Conservation (phyloP, 2,329 filamentous ascomycete species). For the Eutypa lata region DNA sequence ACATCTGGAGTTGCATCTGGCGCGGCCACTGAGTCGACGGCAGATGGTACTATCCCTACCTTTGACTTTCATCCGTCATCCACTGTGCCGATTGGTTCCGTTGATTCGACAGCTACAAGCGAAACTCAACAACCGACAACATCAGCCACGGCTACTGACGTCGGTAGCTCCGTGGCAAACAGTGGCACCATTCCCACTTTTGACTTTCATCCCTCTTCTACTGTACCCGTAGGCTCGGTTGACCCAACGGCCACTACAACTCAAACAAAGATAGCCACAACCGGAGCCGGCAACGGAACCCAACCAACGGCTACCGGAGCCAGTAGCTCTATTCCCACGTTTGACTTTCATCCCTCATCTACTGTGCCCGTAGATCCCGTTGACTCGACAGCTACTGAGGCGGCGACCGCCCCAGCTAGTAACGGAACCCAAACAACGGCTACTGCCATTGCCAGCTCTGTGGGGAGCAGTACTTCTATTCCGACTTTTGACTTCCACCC, state of each 20-base stretch:
- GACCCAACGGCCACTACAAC: background rate
- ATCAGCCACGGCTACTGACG: background rate
- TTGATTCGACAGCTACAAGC: background rate
- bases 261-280: no score
- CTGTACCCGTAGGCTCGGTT: background rate
- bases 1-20: background rate
- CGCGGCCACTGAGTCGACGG: background rate
- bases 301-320: background rate
- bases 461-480: background rate
- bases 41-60: conserved; percentile 2
- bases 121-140: background rate
- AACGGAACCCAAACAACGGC: background rate
- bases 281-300: no score
- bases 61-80: conserved; percentile 5
- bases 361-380: background rate
- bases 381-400: background rate
- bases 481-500: background rate
- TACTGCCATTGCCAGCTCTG: background rate
- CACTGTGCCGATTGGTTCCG: conserved; percentile 1
- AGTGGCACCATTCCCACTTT: background rate
- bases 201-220: background rate
- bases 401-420: background rate
- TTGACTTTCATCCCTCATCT: background rate
- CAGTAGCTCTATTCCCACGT: background rate
- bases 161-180: background rate